A percentile compares a stretch with the other conserved stretches of the same genome.
Evolutionary conservation across 495 filamentous ascomycete species (phyloP).

Genomic region (Trichocladium uniseriatum): DNA sequence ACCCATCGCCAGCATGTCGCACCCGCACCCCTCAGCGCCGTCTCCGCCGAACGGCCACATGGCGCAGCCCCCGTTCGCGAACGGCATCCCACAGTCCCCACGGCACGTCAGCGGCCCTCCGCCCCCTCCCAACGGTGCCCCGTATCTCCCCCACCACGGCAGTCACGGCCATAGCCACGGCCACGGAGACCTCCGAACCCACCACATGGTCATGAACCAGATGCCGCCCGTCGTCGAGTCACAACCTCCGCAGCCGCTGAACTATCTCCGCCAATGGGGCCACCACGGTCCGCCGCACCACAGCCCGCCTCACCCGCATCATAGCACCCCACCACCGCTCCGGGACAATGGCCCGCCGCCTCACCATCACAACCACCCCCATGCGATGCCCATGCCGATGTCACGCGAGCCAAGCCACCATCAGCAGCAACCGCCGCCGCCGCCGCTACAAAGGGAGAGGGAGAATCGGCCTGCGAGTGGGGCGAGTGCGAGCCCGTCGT

Average conservation of each 20-base stretch:
- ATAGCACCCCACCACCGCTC: neutral
- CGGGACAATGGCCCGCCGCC: conserved; percentile 3
- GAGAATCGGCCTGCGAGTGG: conserved; percentile 44
- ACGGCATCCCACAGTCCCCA: conserved; percentile 34
- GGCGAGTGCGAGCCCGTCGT: conserved; percentile 66
- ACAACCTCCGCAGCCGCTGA: conserved; percentile 28
- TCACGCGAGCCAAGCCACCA: no score
- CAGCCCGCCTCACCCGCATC: neutral
- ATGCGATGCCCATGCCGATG: no score
- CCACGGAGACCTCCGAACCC: conserved; percentile 24
- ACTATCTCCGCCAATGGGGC: conserved; percentile 26
- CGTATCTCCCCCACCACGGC: conserved; percentile 22
- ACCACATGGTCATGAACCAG: conserved; percentile 25
- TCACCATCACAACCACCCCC: neutral
- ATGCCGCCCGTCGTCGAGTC: conserved; percentile 13
- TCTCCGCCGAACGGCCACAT: conserved; percentile 34
- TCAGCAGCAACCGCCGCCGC: neutral
- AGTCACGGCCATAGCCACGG: neutral
- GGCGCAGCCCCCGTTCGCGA: conserved; percentile 28
- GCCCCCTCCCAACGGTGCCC: conserved; percentile 17
- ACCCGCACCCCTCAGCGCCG: conserved; percentile 29
- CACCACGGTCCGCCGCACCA: neutral
- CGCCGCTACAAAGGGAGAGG: neutral
- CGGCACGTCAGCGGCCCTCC: conserved; percentile 25
- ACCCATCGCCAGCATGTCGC: conserved; percentile 22